Base-by-base conservation (phyloP, 257 asterid species). In the Anisodus acutangulus region DNA sequence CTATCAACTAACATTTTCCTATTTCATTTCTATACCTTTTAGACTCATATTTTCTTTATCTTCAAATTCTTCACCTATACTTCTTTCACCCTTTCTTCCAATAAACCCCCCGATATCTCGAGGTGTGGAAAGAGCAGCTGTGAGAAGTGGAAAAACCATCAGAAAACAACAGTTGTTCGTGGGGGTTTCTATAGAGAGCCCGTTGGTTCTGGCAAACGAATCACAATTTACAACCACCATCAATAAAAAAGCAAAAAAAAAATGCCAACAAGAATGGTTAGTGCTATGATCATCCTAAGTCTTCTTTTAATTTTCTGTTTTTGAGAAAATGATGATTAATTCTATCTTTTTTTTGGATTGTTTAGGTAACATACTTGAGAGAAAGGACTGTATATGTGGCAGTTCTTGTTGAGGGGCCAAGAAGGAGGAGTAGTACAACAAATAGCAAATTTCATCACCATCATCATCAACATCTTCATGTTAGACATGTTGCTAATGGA, bases 371-470 rank as follows among this genome's bases (percentile, higher is more conserved):
- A 3, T 78, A 78, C 9, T 13, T 26, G 4, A 53, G 82, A 78
- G 82, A 78, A 53, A 78, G 82, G 49, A 78, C 74, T 3, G 89
- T 90, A 9, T 49, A 88, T 37, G 88, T 91, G 59, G 87, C 87
- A 2, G 89, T 91, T 19, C 90, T 90, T 31, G 83, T 83, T 8
- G 92, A 91, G 81, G 86, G 70, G 63, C 87, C 91, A 1, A 63
- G 69, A 66, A 82, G 37, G 9, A 82, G 31, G 71, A 83, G 83
- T 41, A 4, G 51, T 51, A 76, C 69, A 54, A n/a, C 85, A 59
- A 12, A 53, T 22, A 78, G 35, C 35, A n/a, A 51, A 49, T 83
- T 49, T 59, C 87, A 85, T 35, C 85, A 74, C 41, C 85, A 83
- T 37, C 82, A 82, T 4, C 66, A 84, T 53, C 89, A 81, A 4